Base-by-base conservation (phyloP, 2,329 filamentous ascomycete species). In the Mariannaea sp. region DNA sequence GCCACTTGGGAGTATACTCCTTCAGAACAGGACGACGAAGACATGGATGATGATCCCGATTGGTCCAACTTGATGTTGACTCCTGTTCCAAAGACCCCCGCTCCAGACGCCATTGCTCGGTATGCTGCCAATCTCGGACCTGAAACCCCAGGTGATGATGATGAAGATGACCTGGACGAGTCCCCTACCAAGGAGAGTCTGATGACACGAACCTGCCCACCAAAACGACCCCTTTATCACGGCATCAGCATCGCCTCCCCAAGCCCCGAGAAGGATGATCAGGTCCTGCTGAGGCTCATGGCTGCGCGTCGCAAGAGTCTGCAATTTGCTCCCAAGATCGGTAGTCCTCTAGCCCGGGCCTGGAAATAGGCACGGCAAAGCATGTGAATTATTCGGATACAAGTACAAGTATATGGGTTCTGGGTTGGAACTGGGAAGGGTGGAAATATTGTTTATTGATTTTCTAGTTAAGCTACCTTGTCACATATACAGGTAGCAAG, bases 271-370 rank as follows among this genome's bases (percentile, higher is more conserved):
- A 82, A 82, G 70, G 80, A 86, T 63, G 75, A 82, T 63, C 75
- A 75, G 16, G 76, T 88, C 49, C 73, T 84, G 56, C 78, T 83
- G 71, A 78, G 85, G 41, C 74, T 92, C 56, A 84, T 89, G 78
- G 84, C 86, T 9, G 88, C 88, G 1, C 79, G 88, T 56, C 80
- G 89, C 56, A 91, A 90, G 81, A 93, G 87, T 66, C 69, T 91
- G 70, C 87, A 90, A 66, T 91, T 86, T 75, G 87, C 87, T 26
- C 89, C 89, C 24, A 88, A 88, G 72, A 75, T 90, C 53, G 86
- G 82, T 14, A 92, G 89, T 70, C 89, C 89, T 2, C 73, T 92
- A 61, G 80, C 83, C 20, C 83, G 77, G 64, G 74, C 78, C 20
- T 85, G 81, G 82, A 71, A 67, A 36, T 72, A 61, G 57, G 39